Base-by-base conservation (phyloP, 352 stramenopile species). In the Globisporangium sylvaticum region DNA sequence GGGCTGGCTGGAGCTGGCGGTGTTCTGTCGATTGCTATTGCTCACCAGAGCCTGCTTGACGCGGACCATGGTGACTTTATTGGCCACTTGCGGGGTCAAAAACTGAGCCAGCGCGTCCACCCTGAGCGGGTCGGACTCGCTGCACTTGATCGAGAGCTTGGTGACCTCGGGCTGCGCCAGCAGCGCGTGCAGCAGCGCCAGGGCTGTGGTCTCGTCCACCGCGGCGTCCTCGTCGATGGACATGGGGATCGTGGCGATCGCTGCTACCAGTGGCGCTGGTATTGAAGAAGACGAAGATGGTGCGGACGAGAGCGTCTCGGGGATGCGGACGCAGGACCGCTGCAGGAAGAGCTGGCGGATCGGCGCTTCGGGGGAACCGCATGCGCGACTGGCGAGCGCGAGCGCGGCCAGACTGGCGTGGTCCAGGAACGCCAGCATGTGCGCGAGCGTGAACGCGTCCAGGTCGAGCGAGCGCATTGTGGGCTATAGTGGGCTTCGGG, bases 401-500 rank as follows among this genome's bases (percentile, higher is more conserved):
- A 59, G 53, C 4, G 27, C 25, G 18, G 15, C 7, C 27, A 42
- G 53, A 32, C 53, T 59, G 27, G 18, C 27, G 27, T 59, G 27
- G 27, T 20, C 27, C 27, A 59, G 32, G 24, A 62, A 62, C 57
- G 29, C 42, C 32, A 59, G 27, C 53, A 59, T 18, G 53, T 59
- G 53, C 27, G 27, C 53, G 7, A 59, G 27, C 27, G 53, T 59
- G 53, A 59, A 59, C 15, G 53, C 53, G 27, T 59, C 53, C 53
- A 59, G 53, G 27, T 39, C 27, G 15, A 37, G 32, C 4, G 34
- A 24, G 9, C 52, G 57, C 57, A 62, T 62, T 37, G 18, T 50
- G 15, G 42, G n/a, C n/a, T n/a, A n/a, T n/a, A n/a, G n/a, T n/a
- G n/a, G n/a, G n/a, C n/a, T n/a, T n/a, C n/a, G n/a, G 24, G 50